These are phyloP conservation scores for Aspergillus arachidicola DNA, from an alignment of 2,329 filamentous ascomycete species.

Conservation along the genomic window DNA sequence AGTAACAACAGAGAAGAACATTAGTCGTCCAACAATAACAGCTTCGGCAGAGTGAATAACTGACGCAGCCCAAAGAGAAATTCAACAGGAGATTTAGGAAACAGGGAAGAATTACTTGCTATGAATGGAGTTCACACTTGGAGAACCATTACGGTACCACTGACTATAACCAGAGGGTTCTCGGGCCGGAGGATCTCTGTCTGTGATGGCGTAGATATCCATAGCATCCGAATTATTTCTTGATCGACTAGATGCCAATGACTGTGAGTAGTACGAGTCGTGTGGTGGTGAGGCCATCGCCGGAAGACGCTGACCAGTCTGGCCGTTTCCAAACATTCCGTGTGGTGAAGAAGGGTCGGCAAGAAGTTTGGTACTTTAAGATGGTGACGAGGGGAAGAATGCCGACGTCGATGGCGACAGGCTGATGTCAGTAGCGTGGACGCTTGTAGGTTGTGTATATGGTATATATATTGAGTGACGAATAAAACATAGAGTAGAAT, in stretches of 20 bases:
- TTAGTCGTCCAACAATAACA: constrained; percentile 19
- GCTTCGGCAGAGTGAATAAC: background rate
- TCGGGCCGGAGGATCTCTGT: constrained; percentile 30
- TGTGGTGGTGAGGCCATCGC: constrained; percentile 24
- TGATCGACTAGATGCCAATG: constrained; percentile 29
- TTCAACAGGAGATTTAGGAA: background rate
- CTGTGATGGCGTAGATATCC: constrained; percentile 38
- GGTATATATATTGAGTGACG: constrained; percentile 4
- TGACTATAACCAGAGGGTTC: constrained; percentile 22
- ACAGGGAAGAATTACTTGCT: constrained; percentile 26
- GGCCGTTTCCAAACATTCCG: constrained; percentile 23
- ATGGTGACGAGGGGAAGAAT: background rate
- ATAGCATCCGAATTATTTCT: constrained; percentile 40
- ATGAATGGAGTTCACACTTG: constrained; percentile 18
- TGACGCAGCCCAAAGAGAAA: background rate
- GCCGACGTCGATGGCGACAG: background rate
- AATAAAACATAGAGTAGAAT: constrained; percentile 9
- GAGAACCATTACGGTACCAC: constrained; percentile 36
- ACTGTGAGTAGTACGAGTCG: constrained; percentile 28
- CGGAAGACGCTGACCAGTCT: constrained; percentile 24
- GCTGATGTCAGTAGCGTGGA: constrained; percentile 7
- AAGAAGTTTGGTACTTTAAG: background rate
- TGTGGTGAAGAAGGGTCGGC: constrained; percentile 2
- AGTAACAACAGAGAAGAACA: constrained; percentile 7
- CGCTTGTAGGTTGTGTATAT: constrained; percentile 8